Percentiles rank a stretch among this genome's conserved stretches.
These are phyloP conservation scores for Omphalotus guepiniiformis DNA, from an alignment of 768 basidiomycete genomes.

Conservation along the genomic window DNA sequence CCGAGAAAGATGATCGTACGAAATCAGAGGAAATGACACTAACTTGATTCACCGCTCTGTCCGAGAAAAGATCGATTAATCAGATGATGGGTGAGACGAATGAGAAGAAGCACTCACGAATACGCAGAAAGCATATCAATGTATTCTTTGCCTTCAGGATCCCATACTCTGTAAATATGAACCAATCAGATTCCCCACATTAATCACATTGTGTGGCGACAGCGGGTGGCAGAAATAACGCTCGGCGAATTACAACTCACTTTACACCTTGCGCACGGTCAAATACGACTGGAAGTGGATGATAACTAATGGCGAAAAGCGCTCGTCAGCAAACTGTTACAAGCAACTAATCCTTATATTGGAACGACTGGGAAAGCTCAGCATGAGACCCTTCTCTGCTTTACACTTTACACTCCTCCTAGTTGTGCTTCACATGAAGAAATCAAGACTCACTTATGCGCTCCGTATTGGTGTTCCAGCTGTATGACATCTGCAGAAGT, in stretches of 20 bases:
- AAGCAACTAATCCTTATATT: no score
- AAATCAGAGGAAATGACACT: conserved; percentile 19
- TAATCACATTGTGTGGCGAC: conserved; percentile 2
- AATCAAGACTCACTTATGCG: conserved; percentile 78
- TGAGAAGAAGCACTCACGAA: conserved; percentile 53
- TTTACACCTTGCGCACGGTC: conserved; percentile 86
- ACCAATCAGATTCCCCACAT: neutral
- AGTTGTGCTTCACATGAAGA: conserved; percentile 12
- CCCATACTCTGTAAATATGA: conserved; percentile 62
- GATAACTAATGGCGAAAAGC: conserved; percentile 71
- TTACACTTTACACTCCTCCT: conserved; percentile 7
- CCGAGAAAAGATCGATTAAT: conserved; percentile 6
- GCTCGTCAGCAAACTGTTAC: conserved; percentile 31
- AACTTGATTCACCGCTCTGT: conserved; percentile 85
- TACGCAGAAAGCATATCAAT: conserved; percentile 99
- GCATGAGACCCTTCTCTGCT: conserved; percentile 12
- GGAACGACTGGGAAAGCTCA: conserved; percentile 19
- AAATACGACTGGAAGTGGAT: conserved; percentile 93
- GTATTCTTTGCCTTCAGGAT: conserved; percentile 92
- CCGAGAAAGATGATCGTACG: neutral
- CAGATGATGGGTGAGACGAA: conserved; percentile 9
- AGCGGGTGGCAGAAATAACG: conserved; percentile 28
- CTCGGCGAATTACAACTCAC: conserved; percentile 48
- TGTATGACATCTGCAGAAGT: conserved; percentile 70
- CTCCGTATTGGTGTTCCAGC: conserved; percentile 78